Evolutionary conservation across 2,329 filamentous ascomycete species (phyloP), one percentile per base, ranked within the genome.

Genomic region (Neofusicoccum sp.): DNA sequence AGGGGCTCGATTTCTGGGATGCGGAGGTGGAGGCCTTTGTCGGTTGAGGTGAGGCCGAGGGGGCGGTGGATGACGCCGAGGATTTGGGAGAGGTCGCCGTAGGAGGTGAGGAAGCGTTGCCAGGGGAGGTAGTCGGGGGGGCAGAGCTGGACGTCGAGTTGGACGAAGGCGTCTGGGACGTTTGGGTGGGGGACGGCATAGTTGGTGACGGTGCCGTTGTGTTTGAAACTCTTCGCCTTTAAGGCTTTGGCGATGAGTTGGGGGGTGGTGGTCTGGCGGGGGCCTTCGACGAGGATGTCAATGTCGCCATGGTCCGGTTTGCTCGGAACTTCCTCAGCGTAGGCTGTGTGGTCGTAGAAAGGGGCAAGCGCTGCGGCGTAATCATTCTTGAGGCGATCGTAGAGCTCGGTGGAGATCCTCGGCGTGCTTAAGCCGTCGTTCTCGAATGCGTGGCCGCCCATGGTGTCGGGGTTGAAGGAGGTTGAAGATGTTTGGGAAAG

Each of bases 301-400:
- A 96, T 76, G 65, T 95, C 91, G 20, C 90, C 91, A 67, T 85
- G 82, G 65, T 86, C 83, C 0, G 65, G 43, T 72, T 95, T 95
- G 1, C 71, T 86, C 0, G 90, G 89, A 0, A 84, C 88, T 65
- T 91, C 88, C 30, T 88, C 82, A 0, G 89, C 86, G 0, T 82
- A 79, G 0, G 79, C 81, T 4, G 89, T 84, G 6, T 75, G 76
- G 0, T 74, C 58, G 66, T 84, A 91, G 3, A 87, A 73, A 1
- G 75, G 66, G 1, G 74, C 71, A 0, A 90, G 79, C 1, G 79
- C 71, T 0, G 68, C 61, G 28, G 79, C 75, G 62, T 81, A 84
- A 0, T 76, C 68, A 0, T 71, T 63, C 24, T 82, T 83, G 30
- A 86, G 76, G 1, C 71, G 63, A 1, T 75, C 57, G 73, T 93